Percentiles rank a stretch among this genome's conserved stretches.
phyloP scores from a whole-genome alignment of 441 rosid species.

The Erodium trifolium region DNA sequence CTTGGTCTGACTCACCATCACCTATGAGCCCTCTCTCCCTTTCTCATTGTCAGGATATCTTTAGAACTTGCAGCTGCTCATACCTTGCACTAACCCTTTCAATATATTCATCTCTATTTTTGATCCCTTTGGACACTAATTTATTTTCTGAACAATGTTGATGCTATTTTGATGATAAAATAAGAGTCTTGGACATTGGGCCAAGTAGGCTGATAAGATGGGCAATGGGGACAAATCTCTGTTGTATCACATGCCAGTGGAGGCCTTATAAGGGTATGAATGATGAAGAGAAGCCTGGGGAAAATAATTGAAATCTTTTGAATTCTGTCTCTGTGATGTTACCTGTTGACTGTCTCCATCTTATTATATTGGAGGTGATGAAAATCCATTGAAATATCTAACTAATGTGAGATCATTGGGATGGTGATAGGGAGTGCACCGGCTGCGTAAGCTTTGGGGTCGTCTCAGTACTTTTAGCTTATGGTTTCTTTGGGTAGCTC shows the following conservation, averaged over 20 bases:
- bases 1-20: neutral
- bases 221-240: neutral
- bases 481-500: too few relatives aligned
- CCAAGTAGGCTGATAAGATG: neutral
- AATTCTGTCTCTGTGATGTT: neutral
- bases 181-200: neutral
- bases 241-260: neutral
- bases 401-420: neutral
- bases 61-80: neutral
- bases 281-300: neutral
- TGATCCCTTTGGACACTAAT: too few relatives aligned
- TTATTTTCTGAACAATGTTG: too few relatives aligned
- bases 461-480: too few relatives aligned
- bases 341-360: neutral
- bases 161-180: neutral
- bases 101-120: neutral
- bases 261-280: neutral
- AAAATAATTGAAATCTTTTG: too few relatives aligned
- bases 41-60: neutral
- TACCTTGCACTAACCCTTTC: neutral
- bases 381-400: too few relatives aligned
- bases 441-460: too few relatives aligned
- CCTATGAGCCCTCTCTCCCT: neutral
- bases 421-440: too few relatives aligned
- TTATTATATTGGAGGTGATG: neutral